phyloP scores from a whole-genome alignment of 1,139 yeast species.

The Pichia sp. region DNA sequence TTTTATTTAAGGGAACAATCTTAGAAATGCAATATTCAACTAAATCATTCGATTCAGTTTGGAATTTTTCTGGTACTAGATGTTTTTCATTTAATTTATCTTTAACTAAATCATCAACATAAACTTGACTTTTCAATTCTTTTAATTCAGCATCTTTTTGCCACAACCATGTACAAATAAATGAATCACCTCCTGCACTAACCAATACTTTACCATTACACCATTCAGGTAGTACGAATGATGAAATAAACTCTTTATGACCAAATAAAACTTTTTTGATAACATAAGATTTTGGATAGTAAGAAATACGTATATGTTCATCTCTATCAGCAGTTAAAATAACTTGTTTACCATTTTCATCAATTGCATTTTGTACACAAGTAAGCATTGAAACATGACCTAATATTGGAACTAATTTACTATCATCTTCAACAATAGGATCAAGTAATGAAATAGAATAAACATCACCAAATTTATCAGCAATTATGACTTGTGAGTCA shows the following conservation, averaged over 20 bases:
- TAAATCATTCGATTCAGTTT: slow-evolving; percentile 42
- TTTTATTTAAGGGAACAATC: slow-evolving; percentile 33
- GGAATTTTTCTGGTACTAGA: slow-evolving; percentile 61
- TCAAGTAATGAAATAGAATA: slow-evolving; percentile 45
- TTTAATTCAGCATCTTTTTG: slow-evolving; percentile 24
- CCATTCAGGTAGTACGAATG: slow-evolving; percentile 49
- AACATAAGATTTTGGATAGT: slow-evolving; percentile 70
- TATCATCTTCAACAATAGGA: slow-evolving; percentile 33
- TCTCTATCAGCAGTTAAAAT: slow-evolving; percentile 87
- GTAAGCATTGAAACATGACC: slow-evolving; percentile 98
- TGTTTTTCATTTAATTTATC: slow-evolving; percentile 50
- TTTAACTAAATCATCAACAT: slow-evolving; percentile 42
- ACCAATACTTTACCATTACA: slow-evolving; percentile 41
- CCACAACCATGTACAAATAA: slow-evolving; percentile 69
- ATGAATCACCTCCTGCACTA: slow-evolving; percentile 90
- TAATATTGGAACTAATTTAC: slow-evolving; percentile 54
- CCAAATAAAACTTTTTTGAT: slow-evolving; percentile 84
- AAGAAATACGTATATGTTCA: slow-evolving; percentile 87
- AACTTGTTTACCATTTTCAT: slow-evolving; percentile 40
- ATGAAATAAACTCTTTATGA: slow-evolving; percentile 74
- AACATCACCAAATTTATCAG: slow-evolving; percentile 98
- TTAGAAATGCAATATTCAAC: slow-evolving; percentile 51
- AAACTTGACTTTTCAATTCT: slow-evolving; percentile 42
- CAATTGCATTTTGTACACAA: slow-evolving; percentile 44
- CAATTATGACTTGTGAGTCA: slow-evolving; percentile 52